Conservation (phyloP, 768 basidiomycete genomes). For the Lactifluus subvellereus region DNA sequence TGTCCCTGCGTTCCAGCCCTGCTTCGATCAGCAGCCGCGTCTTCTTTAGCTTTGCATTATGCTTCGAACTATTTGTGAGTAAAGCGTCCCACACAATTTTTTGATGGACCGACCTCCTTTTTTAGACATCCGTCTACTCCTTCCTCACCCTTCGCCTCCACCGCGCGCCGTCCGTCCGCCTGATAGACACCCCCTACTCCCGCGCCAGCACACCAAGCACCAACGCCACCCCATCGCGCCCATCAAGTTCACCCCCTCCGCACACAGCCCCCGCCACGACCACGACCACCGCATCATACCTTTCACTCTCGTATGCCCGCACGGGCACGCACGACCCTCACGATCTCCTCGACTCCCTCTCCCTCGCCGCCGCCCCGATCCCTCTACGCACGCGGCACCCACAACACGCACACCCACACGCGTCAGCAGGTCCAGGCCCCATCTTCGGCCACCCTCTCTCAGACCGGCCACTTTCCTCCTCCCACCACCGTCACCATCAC, state of each 20-base stretch:
- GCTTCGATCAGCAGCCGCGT: slow-evolving; percentile 34
- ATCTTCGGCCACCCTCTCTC: slow-evolving; percentile 67
- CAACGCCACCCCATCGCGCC: slow-evolving; percentile 29
- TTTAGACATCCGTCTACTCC: slow-evolving; percentile 48
- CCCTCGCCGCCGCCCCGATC: slow-evolving; percentile 57
- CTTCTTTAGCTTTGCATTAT: slow-evolving; percentile 44
- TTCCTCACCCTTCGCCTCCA: slow-evolving; percentile 54
- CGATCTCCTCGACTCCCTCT: slow-evolving; percentile 54
- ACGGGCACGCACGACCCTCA: slow-evolving; percentile 35
- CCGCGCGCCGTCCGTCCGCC: slow-evolving; percentile 63
- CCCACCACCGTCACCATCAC: slow-evolving; percentile 8
- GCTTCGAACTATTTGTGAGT: slow-evolving; percentile 55
- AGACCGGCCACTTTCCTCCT: slow-evolving; percentile 30
- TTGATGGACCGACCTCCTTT: neutral
- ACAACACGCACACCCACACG: neutral
- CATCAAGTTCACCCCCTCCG: slow-evolving; percentile 38
- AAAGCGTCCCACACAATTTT: neutral
- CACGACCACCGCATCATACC: neutral
- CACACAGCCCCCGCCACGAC: neutral
- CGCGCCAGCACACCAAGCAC: slow-evolving; percentile 25
- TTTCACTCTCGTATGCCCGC: slow-evolving; percentile 17
- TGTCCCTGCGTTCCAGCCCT: slow-evolving; percentile 35
- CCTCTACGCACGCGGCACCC: slow-evolving; percentile 31
- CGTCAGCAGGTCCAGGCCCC: slow-evolving; percentile 32
- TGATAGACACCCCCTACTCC: slow-evolving; percentile 53